Evolutionary conservation across 2,329 filamentous ascomycete genomes (phyloP), one percentile per base, ranked within the genome.

Genomic region (Monosporascus sp.): DNA sequence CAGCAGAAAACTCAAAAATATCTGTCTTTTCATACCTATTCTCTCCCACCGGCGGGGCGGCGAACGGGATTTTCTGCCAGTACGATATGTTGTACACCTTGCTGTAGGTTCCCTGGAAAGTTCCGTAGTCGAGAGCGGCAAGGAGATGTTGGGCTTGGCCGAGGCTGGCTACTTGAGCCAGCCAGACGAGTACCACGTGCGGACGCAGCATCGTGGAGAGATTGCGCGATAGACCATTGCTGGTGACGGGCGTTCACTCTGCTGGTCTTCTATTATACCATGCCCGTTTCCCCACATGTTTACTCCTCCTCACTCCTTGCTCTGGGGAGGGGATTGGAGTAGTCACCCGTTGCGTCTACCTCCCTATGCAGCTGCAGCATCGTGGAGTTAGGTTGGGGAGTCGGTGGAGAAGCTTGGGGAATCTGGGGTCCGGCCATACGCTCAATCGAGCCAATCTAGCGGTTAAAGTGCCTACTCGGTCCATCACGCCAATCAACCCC

Each of bases 61-160:
- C 82, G 59, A 80, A 86, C 17, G 82, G 82, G 48, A 86, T 83
- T 59, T 79, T 83, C 56, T 76, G 78, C 68, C 76, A 85, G 66
- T 83, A 81, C 26, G 75, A 78, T 43, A 84, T 75, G 60, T 84
- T 82, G 61, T 84, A 83, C 3, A 64, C 60, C 8, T 68, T 56
- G 18, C 75, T 75, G 58, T 80, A 80, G 46, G 75, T 73, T 18
- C 81, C 81, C 58, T 74, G 69, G 56, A 84, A 82, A 18, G 69
- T 74, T 28, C 77, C 77, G 58, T 80, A 80, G 63, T 76, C 72
- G 7, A 79, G 69, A 3, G 60, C 58, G 7, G 74, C 70, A 17
- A 73, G 58, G 28, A 76, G 71, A 31, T 70, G 58, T 18, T 56
- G 54, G 44, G 53, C 22, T 9, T 14, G 31, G 22, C 41, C 11